Percentiles rank a stretch among this genome's conserved stretches.
Conservation (phyloP, 106 monocot genomes). For the Posidonia australis region DNA sequence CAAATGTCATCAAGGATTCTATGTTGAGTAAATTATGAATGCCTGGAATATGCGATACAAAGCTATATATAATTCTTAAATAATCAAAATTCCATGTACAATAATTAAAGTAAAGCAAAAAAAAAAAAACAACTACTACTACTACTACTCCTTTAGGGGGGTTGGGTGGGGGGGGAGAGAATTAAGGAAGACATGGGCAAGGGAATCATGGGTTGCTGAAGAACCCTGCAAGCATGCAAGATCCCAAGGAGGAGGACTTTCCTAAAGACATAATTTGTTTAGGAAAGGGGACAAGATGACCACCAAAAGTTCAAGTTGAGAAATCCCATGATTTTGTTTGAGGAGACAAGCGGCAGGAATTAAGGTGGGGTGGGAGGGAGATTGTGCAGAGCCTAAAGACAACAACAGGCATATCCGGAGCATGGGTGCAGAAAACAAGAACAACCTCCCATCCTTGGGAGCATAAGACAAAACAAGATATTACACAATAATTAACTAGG, state of each 20-base stretch:
- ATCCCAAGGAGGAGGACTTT: constrained; percentile 11
- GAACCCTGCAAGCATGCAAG: constrained; percentile 10
- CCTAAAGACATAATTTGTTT: constrained; percentile 9
- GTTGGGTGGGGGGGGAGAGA: too few relatives aligned
- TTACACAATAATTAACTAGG: constrained; percentile 13
- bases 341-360: constrained; percentile 70
- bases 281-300: constrained; percentile 32
- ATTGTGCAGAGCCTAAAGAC: constrained; percentile 34
- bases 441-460: constrained; percentile 20
- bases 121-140: too few relatives aligned
- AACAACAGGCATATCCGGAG: constrained; percentile 39
- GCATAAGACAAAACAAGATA: constrained; percentile 39
- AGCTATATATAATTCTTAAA: too few relatives aligned
- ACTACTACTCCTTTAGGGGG: too few relatives aligned
- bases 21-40: too few relatives aligned
- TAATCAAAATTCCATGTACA: too few relatives aligned
- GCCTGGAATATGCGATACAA: too few relatives aligned
- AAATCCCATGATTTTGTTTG: constrained; percentile 75
- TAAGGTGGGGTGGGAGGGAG: constrained; percentile 27
- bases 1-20: too few relatives aligned
- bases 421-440: constrained; percentile 68
- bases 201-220: constrained; percentile 11
- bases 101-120: too few relatives aligned
- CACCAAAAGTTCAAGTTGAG: constrained; percentile 32
- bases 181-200: background rate